Conservation (phyloP, 164 flowering plant genomes). For the Berberis vulgaris region DNA sequence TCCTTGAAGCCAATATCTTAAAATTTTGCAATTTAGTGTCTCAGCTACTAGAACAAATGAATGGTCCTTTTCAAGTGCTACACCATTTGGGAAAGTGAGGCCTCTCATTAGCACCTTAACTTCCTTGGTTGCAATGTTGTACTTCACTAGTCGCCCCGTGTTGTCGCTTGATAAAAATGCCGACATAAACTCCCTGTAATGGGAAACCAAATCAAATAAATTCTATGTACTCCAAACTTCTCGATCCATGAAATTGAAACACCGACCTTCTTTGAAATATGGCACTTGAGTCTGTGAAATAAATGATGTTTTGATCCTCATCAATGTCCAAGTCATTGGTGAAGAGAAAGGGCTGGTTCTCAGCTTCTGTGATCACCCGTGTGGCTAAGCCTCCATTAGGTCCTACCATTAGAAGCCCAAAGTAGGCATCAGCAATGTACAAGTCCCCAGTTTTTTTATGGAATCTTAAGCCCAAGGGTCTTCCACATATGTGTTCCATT, state of each 20-base stretch:
- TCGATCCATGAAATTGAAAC: not conserved
- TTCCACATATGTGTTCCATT: conserved; percentile 21
- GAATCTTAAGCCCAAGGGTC: conserved; percentile 30
- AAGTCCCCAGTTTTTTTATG: conserved; percentile 23
- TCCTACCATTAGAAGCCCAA: conserved; percentile 29
- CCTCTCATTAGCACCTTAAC: conserved; percentile 34
- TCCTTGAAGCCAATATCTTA: conserved; percentile 53
- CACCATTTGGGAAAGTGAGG: conserved; percentile 61
- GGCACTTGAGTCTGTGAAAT: conserved; percentile 41
- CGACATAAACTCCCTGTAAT: conserved; percentile 40
- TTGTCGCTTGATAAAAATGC: conserved; percentile 35
- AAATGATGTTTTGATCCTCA: conserved; percentile 18
- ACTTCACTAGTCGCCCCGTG: conserved; percentile 58
- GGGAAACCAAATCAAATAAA: not conserved
- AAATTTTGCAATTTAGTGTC: conserved; percentile 31
- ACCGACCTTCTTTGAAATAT: conserved; percentile 31
- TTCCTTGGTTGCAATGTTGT: conserved; percentile 36
- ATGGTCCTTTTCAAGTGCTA: conserved; percentile 49
- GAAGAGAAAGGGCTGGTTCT: conserved; percentile 15
- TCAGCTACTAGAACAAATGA: conserved; percentile 53
- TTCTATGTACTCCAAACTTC: not conserved
- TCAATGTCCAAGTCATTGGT: conserved; percentile 37
- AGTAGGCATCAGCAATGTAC: conserved; percentile 34
- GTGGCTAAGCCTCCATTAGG: conserved; percentile 15
- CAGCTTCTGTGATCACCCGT: not conserved